Percentiles rank a stretch among this genome's conserved stretches.
Evolutionary conservation across 331 rosid genomes (phyloP).

Genomic region (Dryas integrifolia): DNA sequence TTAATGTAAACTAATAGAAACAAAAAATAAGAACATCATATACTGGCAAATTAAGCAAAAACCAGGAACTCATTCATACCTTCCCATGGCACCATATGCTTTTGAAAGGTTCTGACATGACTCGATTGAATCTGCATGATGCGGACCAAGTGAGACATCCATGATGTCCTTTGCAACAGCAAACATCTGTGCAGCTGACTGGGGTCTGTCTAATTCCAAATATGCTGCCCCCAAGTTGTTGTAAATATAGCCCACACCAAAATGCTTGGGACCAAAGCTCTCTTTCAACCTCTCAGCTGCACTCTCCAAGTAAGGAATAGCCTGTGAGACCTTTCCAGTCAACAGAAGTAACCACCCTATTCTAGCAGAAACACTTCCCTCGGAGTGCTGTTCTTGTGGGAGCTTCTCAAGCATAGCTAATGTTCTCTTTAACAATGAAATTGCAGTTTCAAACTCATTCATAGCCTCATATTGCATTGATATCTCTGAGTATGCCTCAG

Average conservation of each 20-base stretch:
- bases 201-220: conserved; percentile 87
- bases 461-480: conserved; percentile 83
- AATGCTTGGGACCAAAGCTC: conserved; percentile 92
- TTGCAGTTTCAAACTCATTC: conserved; percentile 90
- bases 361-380: conserved; percentile 86
- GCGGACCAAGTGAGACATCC: conserved; percentile 92
- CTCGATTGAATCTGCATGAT: conserved; percentile 81
- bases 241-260: conserved; percentile 90
- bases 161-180: conserved; percentile 88
- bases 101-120: conserved; percentile 88
- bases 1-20: conserved; percentile 19
- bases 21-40: conserved; percentile 11
- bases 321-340: conserved; percentile 84
- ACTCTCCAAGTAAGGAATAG: conserved; percentile 81
- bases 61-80: conserved; percentile 42
- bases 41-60: not conserved
- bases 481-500: conserved; percentile 85
- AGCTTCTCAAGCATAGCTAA: conserved; percentile 72
- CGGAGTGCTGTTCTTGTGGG: conserved; percentile 88
- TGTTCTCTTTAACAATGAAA: conserved; percentile 71
- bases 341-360: conserved; percentile 84
- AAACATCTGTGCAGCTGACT: conserved; percentile 95
- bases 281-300: conserved; percentile 85
- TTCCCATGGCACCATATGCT: conserved; percentile 73
- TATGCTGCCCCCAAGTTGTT: conserved; percentile 95